Percentiles rank a stretch among this genome's conserved stretches.
These are phyloP conservation scores for Nakaseomyces nivariensis DNA, from an alignment of 1,139 yeast species.

Conservation along the genomic window DNA sequence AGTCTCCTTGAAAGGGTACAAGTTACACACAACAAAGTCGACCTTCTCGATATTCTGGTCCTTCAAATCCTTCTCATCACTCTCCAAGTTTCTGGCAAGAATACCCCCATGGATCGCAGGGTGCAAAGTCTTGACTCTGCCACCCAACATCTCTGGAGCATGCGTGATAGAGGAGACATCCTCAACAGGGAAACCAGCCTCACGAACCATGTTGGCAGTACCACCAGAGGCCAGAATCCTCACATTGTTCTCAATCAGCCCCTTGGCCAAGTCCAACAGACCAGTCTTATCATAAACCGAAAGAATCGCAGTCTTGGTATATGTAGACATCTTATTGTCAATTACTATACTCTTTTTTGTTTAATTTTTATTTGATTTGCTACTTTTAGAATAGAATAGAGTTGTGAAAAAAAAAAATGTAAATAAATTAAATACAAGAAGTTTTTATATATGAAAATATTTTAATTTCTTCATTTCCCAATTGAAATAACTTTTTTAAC, in stretches of 20 bases:
- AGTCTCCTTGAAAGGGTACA: conserved; percentile 96
- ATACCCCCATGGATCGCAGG: conserved; percentile 99
- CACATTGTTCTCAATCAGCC: conserved; percentile 77
- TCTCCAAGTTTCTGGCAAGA: conserved; percentile 82
- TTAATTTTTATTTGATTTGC: not conserved
- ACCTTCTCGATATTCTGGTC: conserved; percentile 90
- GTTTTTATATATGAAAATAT: no score
- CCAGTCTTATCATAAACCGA: conserved; percentile 98
- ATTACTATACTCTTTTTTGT: not conserved
- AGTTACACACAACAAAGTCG: conserved; percentile 92
- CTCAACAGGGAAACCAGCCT: conserved; percentile 96
- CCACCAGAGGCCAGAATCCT: conserved; percentile 96
- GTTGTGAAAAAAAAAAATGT: no score
- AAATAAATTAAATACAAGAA: no score
- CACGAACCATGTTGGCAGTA: conserved; percentile 87
- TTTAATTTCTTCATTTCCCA: no score
- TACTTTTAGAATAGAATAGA: no score
- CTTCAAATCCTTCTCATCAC: conserved; percentile 79
- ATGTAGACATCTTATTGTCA: conserved; percentile 22
- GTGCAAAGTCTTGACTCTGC: conserved; percentile 94
- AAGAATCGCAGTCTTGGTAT: conserved; percentile 79
- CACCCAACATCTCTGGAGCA: conserved; percentile 98
- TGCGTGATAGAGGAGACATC: conserved; percentile 92
- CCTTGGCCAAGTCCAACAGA: conserved; percentile 88
- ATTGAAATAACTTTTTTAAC: not conserved